These are phyloP conservation scores for Oxytropis ochrocephala DNA, from an alignment of 306 rosid species.

Conservation along the genomic window DNA sequence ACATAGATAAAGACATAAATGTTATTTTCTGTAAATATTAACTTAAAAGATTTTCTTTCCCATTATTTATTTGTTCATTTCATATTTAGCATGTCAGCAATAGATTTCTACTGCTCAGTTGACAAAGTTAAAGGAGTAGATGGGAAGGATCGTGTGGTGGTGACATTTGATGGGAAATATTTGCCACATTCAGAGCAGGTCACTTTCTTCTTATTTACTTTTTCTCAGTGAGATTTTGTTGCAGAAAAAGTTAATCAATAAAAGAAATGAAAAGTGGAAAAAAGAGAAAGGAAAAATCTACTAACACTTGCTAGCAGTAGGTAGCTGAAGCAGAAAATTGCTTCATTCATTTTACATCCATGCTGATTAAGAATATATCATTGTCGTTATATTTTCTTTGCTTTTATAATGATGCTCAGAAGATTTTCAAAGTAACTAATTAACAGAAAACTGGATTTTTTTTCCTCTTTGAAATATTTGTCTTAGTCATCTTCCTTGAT, in stretches of 20 bases:
- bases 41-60: background rate
- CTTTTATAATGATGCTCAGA: background rate
- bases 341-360: background rate
- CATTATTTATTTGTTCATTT: constrained; percentile 20
- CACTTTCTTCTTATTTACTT: constrained; percentile 27
- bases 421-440: background rate
- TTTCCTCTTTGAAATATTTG: background rate
- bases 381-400: background rate
- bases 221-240: background rate
- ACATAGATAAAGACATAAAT: background rate
- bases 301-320: background rate
- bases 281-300: background rate
- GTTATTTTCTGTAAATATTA: background rate
- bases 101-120: constrained; percentile 92
- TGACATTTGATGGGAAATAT: constrained; percentile 83
- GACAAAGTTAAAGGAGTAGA: constrained; percentile 87
- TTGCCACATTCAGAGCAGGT: constrained; percentile 85
- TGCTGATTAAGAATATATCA: background rate
- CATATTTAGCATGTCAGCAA: constrained; percentile 78
- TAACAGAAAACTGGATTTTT: background rate
- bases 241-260: background rate
- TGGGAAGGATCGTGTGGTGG: constrained; percentile 85
- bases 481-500: background rate
- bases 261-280: background rate
- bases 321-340: constrained; percentile 1